Evolutionary conservation across 164 flowering plant genomes (phyloP), one percentile per base, ranked within the genome.

Genomic region (Vitis rotundifolia): DNA sequence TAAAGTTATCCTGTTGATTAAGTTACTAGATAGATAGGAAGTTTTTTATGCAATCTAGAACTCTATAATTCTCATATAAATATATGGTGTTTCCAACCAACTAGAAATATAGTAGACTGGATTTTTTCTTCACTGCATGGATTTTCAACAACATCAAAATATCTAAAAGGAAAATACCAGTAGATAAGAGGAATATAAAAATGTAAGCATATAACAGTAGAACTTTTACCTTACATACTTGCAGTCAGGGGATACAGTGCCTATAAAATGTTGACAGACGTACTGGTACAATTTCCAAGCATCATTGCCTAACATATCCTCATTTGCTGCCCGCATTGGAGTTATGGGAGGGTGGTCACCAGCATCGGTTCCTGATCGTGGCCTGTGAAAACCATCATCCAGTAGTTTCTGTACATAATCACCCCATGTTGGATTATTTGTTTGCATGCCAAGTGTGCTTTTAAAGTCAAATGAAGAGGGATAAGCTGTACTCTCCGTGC

Each of bases 341-440:
- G 99, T 94, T 65, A 94, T 90, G 62, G 99, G 99, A 72, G 99
- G 99, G 75, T 91, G 97, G 62, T 94, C 99, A 68, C 99, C 99
- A 31, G 71, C 99, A 86, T 94, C 97, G 50, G 89, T 85, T 73
- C 97, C 99, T 13, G 73, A 68, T 52, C 83, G 78, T 61, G 99
- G 97, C 75, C 87, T 91, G 55, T 67, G 78, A 76, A 82, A 89
- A 60, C 95, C 97, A 79, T 76, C 76, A 64, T 79, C 74, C 26
- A 94, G 86, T 64, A 94, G 84, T 56, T 56, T 63, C 57, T 77
- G 78, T 14, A 84, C 93, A 79, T 85, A 81, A 70, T 63, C 68
- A 19, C 97, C 95, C 87, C 89, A 89, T 18, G 77, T 56, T 67
- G 97, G 86, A 79, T 86, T 90, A 63, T 73, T 79, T 66, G 67